Base-by-base conservation (phyloP, 2,329 filamentous ascomycete species). In the Fusarium sp. region DNA sequence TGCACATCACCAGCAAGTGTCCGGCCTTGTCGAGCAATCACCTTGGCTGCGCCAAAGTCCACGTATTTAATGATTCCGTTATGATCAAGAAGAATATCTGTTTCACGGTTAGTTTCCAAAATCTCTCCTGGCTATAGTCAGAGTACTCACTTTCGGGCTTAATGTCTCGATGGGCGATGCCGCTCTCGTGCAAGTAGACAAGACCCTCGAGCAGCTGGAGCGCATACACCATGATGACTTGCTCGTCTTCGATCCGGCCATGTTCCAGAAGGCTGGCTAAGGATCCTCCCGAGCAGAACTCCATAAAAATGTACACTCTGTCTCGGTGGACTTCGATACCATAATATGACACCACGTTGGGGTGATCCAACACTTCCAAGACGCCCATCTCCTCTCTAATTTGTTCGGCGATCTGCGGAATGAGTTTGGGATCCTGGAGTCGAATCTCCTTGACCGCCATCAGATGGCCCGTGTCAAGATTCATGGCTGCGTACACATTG, bases 271-370 rank as follows among this genome's bases (percentile, higher is more conserved):
- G 80, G 46, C 87, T 91, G 38, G 95, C 93, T 44, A 99, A 83
- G 13, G 94, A 98, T 19, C 95, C 95, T 47, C 95, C 94, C 5
- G 93, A 96, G 76, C 95, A 99, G 77, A 96, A 98, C 77, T 99
- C 95, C 95, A 99, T 99, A 75, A 99, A 99, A 68, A 99, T 97
- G 77, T 98, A 99, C n/a, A 99, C 95, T 74, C 97, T 95, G 81
- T 99, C 95, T 63, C 95, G 88, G 77, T 99, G 95, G 3, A 97
- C 95, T 76, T 99, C 95, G 72, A 99, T 98, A 56, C 95, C 95
- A 73, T 95, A 95, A 78, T 99, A 99, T 9, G 93, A 94, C 22
- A 99, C 96, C 60, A 99, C 92, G 74, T 99, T 99, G 22, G 95
- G 95, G 74, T 99, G 95, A 72, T 99, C 93, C 41, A 99, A 84